These are phyloP conservation scores for Fusarium anguioides DNA, from an alignment of 2,329 filamentous ascomycete genomes.

Conservation along the genomic window DNA sequence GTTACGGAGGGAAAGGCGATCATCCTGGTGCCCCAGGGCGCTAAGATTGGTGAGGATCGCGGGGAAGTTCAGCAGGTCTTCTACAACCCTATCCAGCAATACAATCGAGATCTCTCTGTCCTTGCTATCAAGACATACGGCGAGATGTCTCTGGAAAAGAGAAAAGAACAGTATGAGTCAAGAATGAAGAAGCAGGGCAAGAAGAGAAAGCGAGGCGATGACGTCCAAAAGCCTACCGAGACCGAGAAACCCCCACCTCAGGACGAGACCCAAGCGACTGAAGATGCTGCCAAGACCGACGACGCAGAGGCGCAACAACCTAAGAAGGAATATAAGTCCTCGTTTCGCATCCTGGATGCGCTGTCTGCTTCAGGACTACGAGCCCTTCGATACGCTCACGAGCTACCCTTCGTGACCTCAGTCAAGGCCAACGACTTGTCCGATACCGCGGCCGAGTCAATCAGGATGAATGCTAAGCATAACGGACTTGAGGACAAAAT, in stretches of 20 bases:
- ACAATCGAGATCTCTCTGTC: constrained; percentile 95
- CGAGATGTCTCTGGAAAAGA: constrained; percentile 67
- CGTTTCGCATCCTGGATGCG: constrained; percentile 91
- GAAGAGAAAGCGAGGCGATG: constrained; percentile 61
- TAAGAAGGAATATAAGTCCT: constrained; percentile 51
- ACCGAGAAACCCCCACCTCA: constrained; percentile 15
- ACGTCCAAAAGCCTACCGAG: constrained; percentile 45
- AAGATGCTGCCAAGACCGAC: constrained; percentile 19
- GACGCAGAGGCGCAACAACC: constrained; percentile 30
- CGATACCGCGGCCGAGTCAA: constrained; percentile 78
- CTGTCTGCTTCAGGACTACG: constrained; percentile 93
- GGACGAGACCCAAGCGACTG: constrained; percentile 24
- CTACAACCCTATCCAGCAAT: constrained; percentile 99
- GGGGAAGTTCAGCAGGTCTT: constrained; percentile 84
- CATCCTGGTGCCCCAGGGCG: constrained; percentile 64
- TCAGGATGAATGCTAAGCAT: constrained; percentile 85
- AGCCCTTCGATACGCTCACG: constrained; percentile 89
- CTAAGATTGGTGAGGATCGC: constrained; percentile 60
- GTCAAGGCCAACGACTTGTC: constrained; percentile 93
- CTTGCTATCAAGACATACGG: constrained; percentile 91
- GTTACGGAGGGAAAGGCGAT: constrained; percentile 68
- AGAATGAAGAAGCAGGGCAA: constrained; percentile 54
- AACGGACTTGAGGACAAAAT: constrained; percentile 81
- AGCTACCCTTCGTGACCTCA: constrained; percentile 84
- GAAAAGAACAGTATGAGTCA: constrained; percentile 56